A percentile compares a stretch with the other conserved stretches of the same genome.
phyloP scores from a whole-genome alignment of 805 yeast genomes.

The Jamesozyma rosinii region DNA sequence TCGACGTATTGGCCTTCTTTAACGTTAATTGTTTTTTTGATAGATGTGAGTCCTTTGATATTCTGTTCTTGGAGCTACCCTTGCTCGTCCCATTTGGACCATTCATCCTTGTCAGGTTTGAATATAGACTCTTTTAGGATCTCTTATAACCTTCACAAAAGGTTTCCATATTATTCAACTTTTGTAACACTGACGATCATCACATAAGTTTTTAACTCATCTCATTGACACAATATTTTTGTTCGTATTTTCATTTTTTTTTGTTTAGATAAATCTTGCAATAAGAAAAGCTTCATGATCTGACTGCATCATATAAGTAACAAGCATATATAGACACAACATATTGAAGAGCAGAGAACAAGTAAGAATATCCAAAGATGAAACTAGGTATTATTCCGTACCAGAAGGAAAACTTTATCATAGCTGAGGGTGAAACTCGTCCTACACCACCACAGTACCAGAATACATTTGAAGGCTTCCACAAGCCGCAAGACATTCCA shows the following conservation, averaged over 20 bases:
- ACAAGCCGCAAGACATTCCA: constrained; percentile 63
- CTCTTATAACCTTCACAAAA: no score
- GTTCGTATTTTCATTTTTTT: not conserved
- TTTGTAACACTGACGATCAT: no score
- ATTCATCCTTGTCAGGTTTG: not conserved
- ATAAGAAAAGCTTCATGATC: no score
- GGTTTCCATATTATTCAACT: no score
- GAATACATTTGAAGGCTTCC: constrained; percentile 12
- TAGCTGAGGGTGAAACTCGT: constrained; percentile 4
- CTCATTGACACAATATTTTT: not conserved
- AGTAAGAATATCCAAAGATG: no score
- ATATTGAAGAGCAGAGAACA: no score
- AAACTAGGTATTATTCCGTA: constrained; percentile 25
- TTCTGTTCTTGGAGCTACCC: not conserved
- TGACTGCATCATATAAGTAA: no score
- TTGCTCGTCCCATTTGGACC: not conserved
- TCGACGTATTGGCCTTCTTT: constrained; percentile 31
- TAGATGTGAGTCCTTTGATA: not conserved
- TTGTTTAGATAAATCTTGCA: no score
- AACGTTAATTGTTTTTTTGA: not conserved
- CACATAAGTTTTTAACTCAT: not conserved
- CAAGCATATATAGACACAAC: no score
- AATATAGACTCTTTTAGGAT: no score
- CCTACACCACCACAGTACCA: constrained; percentile 21
- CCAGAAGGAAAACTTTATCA: constrained; percentile 22